Conservation (phyloP, 495 filamentous ascomycete species). For the Hypomontagnella submonticulosa region DNA sequence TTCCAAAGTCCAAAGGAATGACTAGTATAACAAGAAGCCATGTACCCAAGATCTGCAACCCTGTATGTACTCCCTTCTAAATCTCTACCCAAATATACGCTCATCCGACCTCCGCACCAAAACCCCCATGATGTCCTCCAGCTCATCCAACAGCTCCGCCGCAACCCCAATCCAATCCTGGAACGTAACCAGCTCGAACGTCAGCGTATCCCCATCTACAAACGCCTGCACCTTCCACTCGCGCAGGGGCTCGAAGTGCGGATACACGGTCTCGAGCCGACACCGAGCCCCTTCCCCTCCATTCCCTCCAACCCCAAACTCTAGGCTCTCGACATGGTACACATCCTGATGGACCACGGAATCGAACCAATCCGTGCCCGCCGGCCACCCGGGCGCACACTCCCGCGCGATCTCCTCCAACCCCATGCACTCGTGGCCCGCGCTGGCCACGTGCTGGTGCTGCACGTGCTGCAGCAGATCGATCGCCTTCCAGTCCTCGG, state of each 20-base stretch:
- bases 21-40: too few species aligned
- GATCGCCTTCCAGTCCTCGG: conserved; percentile 34
- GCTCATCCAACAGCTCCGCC: conserved; percentile 48
- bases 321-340: conserved; percentile 54
- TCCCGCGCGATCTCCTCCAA: conserved; percentile 48
- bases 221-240: conserved; percentile 62
- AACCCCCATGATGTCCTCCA: conserved; percentile 44
- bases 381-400: conserved; percentile 42
- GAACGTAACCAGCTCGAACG: conserved; percentile 57
- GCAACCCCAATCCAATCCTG: conserved; percentile 54
- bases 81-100: conserved; percentile 22
- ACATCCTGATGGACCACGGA: conserved; percentile 61
- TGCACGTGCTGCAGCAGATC: conserved; percentile 52
- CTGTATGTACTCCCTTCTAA: not conserved
- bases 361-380: conserved; percentile 51
- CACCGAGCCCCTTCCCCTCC: conserved; percentile 34
- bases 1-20: too few species aligned
- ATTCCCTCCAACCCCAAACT: conserved; percentile 30
- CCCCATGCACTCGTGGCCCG: conserved; percentile 52
- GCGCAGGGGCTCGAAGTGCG: conserved; percentile 55
- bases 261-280: conserved; percentile 57
- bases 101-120: conserved; percentile 46
- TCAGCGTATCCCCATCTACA: conserved; percentile 50
- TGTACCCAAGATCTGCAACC: too few species aligned
- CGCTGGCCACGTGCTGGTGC: conserved; percentile 52